Percentiles rank a stretch among this genome's conserved stretches.
Evolutionary conservation across 2,329 filamentous ascomycete species (phyloP).

Genomic region (Massarina eburnea): DNA sequence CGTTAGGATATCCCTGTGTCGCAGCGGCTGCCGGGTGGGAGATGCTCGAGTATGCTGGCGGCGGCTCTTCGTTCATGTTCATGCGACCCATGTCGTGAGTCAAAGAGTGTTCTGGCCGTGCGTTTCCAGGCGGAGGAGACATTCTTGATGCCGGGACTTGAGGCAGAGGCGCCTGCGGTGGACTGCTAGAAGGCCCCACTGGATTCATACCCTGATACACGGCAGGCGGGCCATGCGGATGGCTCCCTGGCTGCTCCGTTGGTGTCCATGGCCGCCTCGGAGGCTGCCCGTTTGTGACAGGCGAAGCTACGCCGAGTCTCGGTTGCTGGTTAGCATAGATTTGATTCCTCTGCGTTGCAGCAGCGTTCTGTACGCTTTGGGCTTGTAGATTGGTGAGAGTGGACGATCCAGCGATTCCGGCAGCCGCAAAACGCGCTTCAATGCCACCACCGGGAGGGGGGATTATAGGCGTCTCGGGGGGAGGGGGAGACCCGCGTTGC

Average conservation of each 20-base stretch:
- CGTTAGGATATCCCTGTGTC: constrained; percentile 68
- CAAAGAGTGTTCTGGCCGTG: constrained; percentile 62
- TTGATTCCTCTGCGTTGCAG: constrained; percentile 76
- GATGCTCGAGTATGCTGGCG: constrained; percentile 92
- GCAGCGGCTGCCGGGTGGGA: constrained; percentile 42
- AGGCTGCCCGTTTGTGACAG: constrained; percentile 40
- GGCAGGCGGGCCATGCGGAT: constrained; percentile 85
- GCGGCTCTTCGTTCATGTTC: constrained; percentile 78
- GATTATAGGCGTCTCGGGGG: constrained; percentile 85
- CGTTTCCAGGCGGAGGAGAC: constrained; percentile 31
- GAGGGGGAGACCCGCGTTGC: constrained; percentile 88
- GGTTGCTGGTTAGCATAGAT: constrained; percentile 63
- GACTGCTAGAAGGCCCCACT: constrained; percentile 52
- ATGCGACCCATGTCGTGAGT: constrained; percentile 85
- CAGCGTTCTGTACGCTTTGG: constrained; percentile 78
- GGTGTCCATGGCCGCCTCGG: constrained; percentile 83
- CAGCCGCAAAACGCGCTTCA: constrained; percentile 86
- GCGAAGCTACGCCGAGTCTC: constrained; percentile 52
- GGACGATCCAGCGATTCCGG: constrained; percentile 83
- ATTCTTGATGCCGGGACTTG: constrained; percentile 25
- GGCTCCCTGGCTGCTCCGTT: constrained; percentile 82
- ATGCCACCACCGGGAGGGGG: constrained; percentile 79
- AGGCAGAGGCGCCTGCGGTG: constrained; percentile 34
- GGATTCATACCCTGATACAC: constrained; percentile 86
- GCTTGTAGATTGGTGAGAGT: constrained; percentile 75